A percentile compares a stretch with the other conserved stretches of the same genome.
These are phyloP conservation scores for Suhomyces kilbournensis DNA, from an alignment of 805 yeast genomes.

Conservation along the genomic window DNA sequence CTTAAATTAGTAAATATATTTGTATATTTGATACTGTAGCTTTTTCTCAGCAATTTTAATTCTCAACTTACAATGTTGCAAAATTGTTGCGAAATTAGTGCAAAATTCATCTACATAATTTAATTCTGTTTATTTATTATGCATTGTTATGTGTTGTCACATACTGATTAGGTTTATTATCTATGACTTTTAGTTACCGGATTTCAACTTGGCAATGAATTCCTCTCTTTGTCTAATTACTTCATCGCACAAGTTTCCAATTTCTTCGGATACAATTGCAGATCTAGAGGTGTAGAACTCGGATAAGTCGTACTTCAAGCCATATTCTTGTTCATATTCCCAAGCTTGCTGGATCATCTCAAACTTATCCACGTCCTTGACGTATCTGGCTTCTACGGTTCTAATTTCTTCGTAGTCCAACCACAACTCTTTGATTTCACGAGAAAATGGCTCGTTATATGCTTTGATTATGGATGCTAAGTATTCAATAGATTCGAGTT, in stretches of 20 bases:
- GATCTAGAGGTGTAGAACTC: constrained; percentile 66
- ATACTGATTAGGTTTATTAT: neutral
- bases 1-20: too few relatives aligned
- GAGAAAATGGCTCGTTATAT: constrained; percentile 61
- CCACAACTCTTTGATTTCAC: constrained; percentile 72
- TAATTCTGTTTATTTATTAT: neutral
- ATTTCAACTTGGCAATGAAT: constrained; percentile 1
- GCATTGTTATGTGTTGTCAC: neutral
- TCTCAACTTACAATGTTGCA: neutral
- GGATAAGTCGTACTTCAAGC: constrained; percentile 54
- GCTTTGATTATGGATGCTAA: constrained; percentile 57
- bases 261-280: constrained; percentile 68
- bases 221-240: constrained; percentile 17
- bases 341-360: constrained; percentile 80
- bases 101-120: neutral
- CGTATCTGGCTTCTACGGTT: constrained; percentile 79
- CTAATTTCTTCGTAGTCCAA: constrained; percentile 84
- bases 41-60: too few relatives aligned
- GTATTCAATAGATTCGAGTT: constrained; percentile 66
- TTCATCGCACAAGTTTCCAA: constrained; percentile 63
- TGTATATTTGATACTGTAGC: too few relatives aligned
- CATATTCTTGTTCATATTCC: constrained; percentile 73
- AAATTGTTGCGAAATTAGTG: neutral
- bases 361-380: constrained; percentile 90
- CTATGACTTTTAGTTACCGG: neutral